phyloP scores from a whole-genome alignment of 2,329 filamentous ascomycete genomes.

The Chalaropsis thielavioides region DNA sequence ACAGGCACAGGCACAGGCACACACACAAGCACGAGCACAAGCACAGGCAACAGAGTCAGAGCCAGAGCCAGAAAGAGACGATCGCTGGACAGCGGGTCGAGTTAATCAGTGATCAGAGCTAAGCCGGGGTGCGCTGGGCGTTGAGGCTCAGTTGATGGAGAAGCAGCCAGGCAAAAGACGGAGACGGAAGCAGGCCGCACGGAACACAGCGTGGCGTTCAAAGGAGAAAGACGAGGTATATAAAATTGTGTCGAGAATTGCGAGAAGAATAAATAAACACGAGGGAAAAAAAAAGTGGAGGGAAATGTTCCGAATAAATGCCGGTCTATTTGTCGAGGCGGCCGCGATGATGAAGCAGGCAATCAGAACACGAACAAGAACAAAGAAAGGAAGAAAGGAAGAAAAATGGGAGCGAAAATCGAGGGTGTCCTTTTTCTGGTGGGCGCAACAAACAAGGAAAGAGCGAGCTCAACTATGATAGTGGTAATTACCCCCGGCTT shows the following conservation, averaged over 20 bases:
- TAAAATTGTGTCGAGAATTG: slow-evolving; percentile 1
- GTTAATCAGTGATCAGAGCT: background rate
- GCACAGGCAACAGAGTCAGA: too few relatives aligned
- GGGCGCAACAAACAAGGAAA: background rate
- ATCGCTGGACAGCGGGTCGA: background rate
- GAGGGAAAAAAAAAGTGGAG: background rate
- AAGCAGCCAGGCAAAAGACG: background rate
- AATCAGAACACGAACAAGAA: background rate
- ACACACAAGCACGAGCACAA: too few relatives aligned
- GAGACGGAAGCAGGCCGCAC: slow-evolving; percentile 4
- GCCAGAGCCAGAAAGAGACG: background rate
- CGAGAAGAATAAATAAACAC: background rate
- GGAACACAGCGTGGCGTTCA: background rate
- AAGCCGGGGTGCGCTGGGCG: background rate
- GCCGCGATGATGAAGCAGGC: background rate
- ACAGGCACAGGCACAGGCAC: too few relatives aligned
- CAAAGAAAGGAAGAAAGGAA: background rate
- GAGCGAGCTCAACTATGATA: background rate
- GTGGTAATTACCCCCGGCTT: slow-evolving; percentile 5
- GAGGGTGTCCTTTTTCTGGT: background rate
- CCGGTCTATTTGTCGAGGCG: background rate
- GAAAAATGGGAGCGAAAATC: background rate
- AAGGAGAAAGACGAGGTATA: background rate
- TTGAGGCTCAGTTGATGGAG: background rate
- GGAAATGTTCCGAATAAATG: background rate